Percentiles rank a stretch among this genome's conserved stretches.
Conservation (phyloP, 768 basidiomycete genomes). For the Pulveroboletus sp. region DNA sequence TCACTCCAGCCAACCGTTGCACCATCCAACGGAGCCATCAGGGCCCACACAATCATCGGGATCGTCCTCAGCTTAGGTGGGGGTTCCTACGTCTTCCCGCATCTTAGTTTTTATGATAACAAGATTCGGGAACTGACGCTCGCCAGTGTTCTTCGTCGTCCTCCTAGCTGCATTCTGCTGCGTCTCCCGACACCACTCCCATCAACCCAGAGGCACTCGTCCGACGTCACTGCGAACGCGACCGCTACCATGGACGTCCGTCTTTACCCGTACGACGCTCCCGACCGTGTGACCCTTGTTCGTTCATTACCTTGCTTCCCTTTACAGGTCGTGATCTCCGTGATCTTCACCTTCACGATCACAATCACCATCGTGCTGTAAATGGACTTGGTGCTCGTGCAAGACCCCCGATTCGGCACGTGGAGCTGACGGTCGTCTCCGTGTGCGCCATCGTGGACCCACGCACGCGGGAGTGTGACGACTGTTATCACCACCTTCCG, state of each 20-base stretch:
- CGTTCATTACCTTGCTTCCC: background rate
- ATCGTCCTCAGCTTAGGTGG: slow-evolving; percentile 15
- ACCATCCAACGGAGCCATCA: background rate
- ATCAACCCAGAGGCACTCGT: background rate
- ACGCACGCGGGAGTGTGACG: background rate
- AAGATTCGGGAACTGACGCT: background rate
- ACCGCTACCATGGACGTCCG: no score
- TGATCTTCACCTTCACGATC: no score
- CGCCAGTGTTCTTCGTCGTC: slow-evolving; percentile 10
- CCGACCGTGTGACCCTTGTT: background rate
- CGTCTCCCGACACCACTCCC: background rate
- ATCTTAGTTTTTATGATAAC: background rate
- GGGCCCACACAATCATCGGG: slow-evolving; percentile 6
- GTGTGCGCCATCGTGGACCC: background rate
- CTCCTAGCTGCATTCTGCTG: slow-evolving; percentile 5
- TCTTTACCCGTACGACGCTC: background rate
- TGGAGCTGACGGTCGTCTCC: background rate
- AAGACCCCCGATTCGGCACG: background rate
- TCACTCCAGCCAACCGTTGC: background rate
- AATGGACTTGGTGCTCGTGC: background rate
- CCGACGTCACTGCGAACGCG: background rate
- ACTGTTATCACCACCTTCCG: background rate
- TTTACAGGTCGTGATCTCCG: background rate
- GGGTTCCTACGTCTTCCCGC: background rate
- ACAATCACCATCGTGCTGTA: no score